phyloP scores from a whole-genome alignment of 1,284 basidiomycete species.

The Albatrellus sp. region DNA sequence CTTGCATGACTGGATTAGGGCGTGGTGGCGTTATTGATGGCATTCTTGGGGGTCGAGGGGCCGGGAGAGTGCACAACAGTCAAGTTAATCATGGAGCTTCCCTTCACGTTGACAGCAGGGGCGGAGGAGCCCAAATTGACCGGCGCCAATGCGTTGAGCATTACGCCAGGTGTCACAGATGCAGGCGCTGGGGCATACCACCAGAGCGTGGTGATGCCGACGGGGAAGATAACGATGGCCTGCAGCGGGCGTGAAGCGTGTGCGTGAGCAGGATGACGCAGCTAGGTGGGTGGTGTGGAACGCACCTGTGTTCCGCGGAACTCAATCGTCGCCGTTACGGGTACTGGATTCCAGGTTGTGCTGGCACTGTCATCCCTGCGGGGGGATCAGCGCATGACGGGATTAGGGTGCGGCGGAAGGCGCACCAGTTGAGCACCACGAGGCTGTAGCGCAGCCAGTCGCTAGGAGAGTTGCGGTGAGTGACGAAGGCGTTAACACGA shows the following conservation, averaged over 20 bases:
- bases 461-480: conserved; percentile 34
- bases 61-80: neutral
- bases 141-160: neutral
- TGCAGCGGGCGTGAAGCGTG: conserved; percentile 13
- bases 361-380: conserved; percentile 36
- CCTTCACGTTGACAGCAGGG: too few species aligned
- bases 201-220: conserved; percentile 40
- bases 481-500: conserved; percentile 51
- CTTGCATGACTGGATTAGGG: too few species aligned
- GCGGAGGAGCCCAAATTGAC: too few species aligned
- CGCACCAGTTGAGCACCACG: conserved; percentile 50
- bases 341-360: conserved; percentile 45
- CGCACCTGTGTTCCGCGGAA: conserved; percentile 34
- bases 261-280: neutral
- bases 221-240: conserved; percentile 57
- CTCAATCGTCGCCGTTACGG: conserved; percentile 53
- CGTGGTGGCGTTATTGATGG: too few species aligned
- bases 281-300: neutral
- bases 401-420: neutral
- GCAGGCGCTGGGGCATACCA: conserved; percentile 24
- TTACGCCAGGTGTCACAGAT: too few species aligned
- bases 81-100: neutral
- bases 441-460: conserved; percentile 58
- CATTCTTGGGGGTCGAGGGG: too few species aligned
- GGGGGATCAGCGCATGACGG: neutral